Evolutionary conservation across 139 green algal species (phyloP), one percentile per base, ranked within the genome.

Genomic region (Chara braunii): DNA sequence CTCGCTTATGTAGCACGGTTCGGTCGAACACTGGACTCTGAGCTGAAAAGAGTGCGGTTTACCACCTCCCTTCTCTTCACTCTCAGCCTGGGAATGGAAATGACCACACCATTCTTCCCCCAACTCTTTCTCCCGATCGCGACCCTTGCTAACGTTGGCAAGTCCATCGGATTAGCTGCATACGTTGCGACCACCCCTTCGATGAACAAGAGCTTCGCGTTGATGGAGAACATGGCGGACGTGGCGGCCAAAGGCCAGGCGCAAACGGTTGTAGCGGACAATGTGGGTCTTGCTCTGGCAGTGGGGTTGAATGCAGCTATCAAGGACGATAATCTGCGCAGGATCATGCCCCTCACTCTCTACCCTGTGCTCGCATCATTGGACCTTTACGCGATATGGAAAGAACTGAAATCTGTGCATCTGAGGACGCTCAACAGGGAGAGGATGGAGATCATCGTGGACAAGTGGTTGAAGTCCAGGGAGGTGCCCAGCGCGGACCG

Each of bases 201-300:
- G 35, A 88, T 95, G 72, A 79, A 89, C 67, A 77, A 81, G 42
- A 83, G 77, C 23, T 90, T 97, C 73, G 86, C 81, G 33, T 68
- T 80, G 3, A 70, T 71, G 0, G 85, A 91, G n/a, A 96, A 97
- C 74, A 73, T 97, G 42, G 87, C 87, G 7, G 90, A 96, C 75
- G 80, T 97, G 28, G 85, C 86, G 3, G 89, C 90, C 40, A 95
- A 95, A 73, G 84, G 80, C 32, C 59, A 72, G 80, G 86, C 87
- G 9, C 86, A 94, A 79, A 85, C 94, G 69, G 93, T 95, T 81
- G 78, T 94, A 26, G 66, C 91, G 64, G 90, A 96, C 80, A 94
- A 85, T 50, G 34, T 94, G 0, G 90, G 85, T 0, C 75, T 96
- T 33, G 84, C 69, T 0, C 35, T 89, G 8, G 82, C 78, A 0